phyloP scores from a whole-genome alignment of 805 yeast genomes.

The Scheffersomyces amazonensis region DNA sequence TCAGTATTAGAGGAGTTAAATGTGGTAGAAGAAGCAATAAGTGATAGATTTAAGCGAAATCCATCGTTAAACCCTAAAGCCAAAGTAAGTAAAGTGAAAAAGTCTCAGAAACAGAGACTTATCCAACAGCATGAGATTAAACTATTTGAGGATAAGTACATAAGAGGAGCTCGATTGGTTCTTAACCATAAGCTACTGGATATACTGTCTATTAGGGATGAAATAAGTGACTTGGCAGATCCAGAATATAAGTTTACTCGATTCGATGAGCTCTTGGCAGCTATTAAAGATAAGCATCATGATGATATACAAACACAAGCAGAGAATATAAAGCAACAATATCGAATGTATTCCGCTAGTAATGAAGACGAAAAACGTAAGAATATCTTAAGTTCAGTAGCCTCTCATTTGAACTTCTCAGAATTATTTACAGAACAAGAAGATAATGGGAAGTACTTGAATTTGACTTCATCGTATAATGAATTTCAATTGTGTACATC shows the following conservation, averaged over 20 bases:
- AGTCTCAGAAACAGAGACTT: constrained; percentile 49
- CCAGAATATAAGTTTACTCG: constrained; percentile 7
- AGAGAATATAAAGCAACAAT: constrained; percentile 13
- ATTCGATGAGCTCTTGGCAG: constrained; percentile 11
- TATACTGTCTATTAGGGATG: constrained; percentile 1
- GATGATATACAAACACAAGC: constrained; percentile 1
- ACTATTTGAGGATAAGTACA: constrained; percentile 47
- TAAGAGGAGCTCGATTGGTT: constrained; percentile 8
- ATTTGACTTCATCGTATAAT: constrained; percentile 51
- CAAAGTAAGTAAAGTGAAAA: constrained; percentile 20
- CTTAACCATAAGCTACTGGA: background rate
- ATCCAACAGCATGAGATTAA: constrained; percentile 69
- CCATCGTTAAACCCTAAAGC: constrained; percentile 47
- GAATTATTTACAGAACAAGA: constrained; percentile 58
- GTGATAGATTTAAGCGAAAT: constrained; percentile 58
- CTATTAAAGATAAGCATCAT: constrained; percentile 4
- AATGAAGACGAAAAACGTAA: constrained; percentile 19
- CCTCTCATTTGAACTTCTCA: constrained; percentile 48
- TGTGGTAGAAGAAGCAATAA: constrained; percentile 62
- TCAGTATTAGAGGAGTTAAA: constrained; percentile 62
- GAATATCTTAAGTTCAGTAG: constrained; percentile 47
- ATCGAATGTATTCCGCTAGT: constrained; percentile 21
- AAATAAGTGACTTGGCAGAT: constrained; percentile 12
- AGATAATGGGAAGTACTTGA: constrained; percentile 60
- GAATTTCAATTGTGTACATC: constrained; percentile 47